Conservation (phyloP, 441 rosid species). For the Pelargonium cotyledonis region DNA sequence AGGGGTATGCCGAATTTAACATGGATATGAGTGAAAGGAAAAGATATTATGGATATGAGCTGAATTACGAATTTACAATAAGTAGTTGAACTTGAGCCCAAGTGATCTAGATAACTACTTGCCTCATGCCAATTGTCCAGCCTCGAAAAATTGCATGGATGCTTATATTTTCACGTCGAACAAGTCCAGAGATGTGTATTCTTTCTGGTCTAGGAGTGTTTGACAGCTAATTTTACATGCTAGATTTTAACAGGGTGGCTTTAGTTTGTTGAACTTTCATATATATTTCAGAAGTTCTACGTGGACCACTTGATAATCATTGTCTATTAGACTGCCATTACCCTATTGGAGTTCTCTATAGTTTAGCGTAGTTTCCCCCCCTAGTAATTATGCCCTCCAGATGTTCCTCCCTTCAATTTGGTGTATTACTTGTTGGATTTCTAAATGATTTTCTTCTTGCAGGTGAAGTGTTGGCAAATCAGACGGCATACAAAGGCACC, state of each 20-base stretch:
- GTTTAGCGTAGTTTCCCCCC: not conserved
- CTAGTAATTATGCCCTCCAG: not conserved
- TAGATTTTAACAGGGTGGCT: not conserved
- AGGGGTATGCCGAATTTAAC: too few relatives aligned
- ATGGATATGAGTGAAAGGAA: too few relatives aligned
- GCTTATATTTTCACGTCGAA: not conserved
- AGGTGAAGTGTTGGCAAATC: constrained; percentile 99
- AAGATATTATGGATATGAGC: too few relatives aligned
- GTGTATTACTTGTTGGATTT: not conserved
- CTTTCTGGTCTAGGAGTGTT: not conserved
- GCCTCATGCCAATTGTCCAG: too few relatives aligned
- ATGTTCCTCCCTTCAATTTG: constrained; percentile 6
- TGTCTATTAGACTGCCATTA: not conserved
- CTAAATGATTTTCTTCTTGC: constrained; percentile 24
- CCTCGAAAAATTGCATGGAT: too few relatives aligned
- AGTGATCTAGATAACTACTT: too few relatives aligned
- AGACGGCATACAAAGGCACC: constrained; percentile 91
- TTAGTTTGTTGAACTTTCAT: not conserved
- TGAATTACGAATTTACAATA: too few relatives aligned
- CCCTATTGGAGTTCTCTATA: not conserved
- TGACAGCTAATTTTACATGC: not conserved
- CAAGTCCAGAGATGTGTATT: not conserved
- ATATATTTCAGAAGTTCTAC: not conserved
- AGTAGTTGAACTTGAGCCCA: too few relatives aligned
- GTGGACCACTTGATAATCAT: not conserved